Percentiles rank a stretch among this genome's conserved stretches.
These are phyloP conservation scores for Ustulina deusta DNA, from an alignment of 2,329 filamentous ascomycete genomes.

Conservation along the genomic window DNA sequence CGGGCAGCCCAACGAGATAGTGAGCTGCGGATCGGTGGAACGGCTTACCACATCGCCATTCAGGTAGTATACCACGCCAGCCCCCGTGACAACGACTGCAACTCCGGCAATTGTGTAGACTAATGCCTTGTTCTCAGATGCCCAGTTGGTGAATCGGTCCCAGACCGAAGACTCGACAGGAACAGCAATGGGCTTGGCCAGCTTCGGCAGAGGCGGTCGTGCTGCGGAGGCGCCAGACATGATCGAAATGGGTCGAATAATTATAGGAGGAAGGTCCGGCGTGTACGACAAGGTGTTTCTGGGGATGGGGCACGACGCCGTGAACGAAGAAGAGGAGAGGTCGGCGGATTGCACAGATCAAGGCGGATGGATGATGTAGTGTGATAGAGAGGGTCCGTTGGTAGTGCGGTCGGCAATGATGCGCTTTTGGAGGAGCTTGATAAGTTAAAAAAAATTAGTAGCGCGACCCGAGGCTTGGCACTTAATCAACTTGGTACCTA, in stretches of 20 bases:
- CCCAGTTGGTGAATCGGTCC: slow-evolving; percentile 92
- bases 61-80: slow-evolving; percentile 93
- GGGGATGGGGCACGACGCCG: not conserved
- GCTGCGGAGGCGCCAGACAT: slow-evolving; percentile 57
- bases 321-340: not conserved
- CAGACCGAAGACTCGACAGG: slow-evolving; percentile 75
- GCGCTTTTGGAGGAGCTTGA: slow-evolving; percentile 39
- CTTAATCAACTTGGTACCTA: slow-evolving; percentile 4
- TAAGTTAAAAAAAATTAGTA: slow-evolving; percentile 43
- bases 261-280: slow-evolving; percentile 1
- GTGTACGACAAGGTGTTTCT: not conserved
- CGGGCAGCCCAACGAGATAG: not conserved
- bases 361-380: slow-evolving; percentile 6
- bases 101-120: slow-evolving; percentile 97
- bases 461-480: slow-evolving; percentile 37
- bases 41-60: slow-evolving; percentile 67
- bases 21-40: slow-evolving; percentile 1
- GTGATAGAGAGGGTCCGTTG: not conserved
- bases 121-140: slow-evolving; percentile 92
- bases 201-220: slow-evolving; percentile 62
- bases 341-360: slow-evolving; percentile 5
- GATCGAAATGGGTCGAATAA: slow-evolving; percentile 8
- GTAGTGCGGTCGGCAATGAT: slow-evolving; percentile 35
- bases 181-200: slow-evolving; percentile 58
- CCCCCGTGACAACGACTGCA: slow-evolving; percentile 89